A percentile compares a stretch with the other conserved stretches of the same genome.
phyloP scores from a whole-genome alignment of 73 alveolate species.

The Stentor coeruleus region DNA sequence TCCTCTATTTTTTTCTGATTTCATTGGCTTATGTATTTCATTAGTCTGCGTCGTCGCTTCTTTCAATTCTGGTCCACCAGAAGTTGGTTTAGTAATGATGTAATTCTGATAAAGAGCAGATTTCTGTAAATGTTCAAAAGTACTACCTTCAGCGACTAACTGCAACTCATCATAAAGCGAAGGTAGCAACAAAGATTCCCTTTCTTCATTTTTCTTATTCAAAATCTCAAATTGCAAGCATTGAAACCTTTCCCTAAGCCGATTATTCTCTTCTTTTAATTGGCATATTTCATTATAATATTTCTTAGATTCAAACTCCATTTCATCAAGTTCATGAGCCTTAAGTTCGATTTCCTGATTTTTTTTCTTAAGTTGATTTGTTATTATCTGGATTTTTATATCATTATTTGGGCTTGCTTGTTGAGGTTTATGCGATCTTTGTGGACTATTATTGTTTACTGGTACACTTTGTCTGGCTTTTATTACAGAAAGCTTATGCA shows the following conservation, averaged over 20 bases:
- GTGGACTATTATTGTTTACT: background rate
- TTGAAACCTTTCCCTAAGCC: background rate
- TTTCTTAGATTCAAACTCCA: background rate
- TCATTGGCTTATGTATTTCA: background rate
- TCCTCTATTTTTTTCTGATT: background rate
- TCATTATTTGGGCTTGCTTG: background rate
- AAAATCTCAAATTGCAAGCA: background rate
- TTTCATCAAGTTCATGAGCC: background rate
- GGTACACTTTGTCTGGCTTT: conserved; percentile 10
- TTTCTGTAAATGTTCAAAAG: background rate
- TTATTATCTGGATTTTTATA: background rate
- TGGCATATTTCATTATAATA: background rate
- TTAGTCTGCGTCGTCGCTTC: background rate
- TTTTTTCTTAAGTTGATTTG: background rate
- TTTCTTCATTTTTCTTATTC: background rate
- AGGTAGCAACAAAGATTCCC: background rate
- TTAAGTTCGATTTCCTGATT: background rate
- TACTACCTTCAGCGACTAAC: background rate
- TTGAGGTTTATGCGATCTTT: background rate
- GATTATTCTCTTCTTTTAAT: background rate
- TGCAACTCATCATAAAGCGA: conserved; percentile 5
- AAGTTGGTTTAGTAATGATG: background rate
- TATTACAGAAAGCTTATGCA: background rate
- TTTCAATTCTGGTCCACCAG: background rate
- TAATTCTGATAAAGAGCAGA: background rate